Base-by-base conservation (phyloP, 768 basidiomycete species). In the Lactarius deliciosus region DNA sequence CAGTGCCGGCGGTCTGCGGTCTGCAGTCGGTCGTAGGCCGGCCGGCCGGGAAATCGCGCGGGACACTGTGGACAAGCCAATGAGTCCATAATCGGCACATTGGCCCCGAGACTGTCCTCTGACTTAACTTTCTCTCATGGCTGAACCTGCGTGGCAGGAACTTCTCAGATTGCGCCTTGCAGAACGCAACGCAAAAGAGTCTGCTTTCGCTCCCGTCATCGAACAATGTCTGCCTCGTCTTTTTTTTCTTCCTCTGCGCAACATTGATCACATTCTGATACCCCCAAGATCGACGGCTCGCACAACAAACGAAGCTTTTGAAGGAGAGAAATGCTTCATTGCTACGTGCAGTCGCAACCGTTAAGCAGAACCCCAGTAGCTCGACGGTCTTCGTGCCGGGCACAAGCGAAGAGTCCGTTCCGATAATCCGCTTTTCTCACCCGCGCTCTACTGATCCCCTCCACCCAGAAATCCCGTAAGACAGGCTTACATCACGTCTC, bases 271-370 rank as follows among this genome's bases (percentile, higher is more conserved):
- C 47, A 32, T 61, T 60, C 50, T 36, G 50, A 64, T 64, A 43
- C 53, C 63, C 25, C 20, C 65, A 69, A 98, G 96, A 96, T 81
- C 87, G 92, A 68, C 87, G 93, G 74, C 83, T 98, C 70, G 94
- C 95, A 4, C 91, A 94, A 74, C 94, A 95, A 77, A 92, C 96
- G 25, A 89, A 92, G 73, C 83, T 95, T 18, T 82, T 98, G 74
- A 96, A 94, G 75, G 92, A 96, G 74, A 85, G 96, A 63, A 98
- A 98, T 84, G 85, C 88, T 18, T 90, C 91, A 11, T 83, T 98
- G 34, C 80, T 98, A 64, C 86, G 91, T 65, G 93, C 92, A 8
- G 93, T 95, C 10, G 86, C 85, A 43, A 86, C 87, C 2, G 89
- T 91, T 32, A 85, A 87, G 62, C 70, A 77, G 28, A 86, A 86